These are phyloP conservation scores for Lobosporangium transversale DNA, from an alignment of 192 early-diverging fungal species.

Conservation along the genomic window DNA sequence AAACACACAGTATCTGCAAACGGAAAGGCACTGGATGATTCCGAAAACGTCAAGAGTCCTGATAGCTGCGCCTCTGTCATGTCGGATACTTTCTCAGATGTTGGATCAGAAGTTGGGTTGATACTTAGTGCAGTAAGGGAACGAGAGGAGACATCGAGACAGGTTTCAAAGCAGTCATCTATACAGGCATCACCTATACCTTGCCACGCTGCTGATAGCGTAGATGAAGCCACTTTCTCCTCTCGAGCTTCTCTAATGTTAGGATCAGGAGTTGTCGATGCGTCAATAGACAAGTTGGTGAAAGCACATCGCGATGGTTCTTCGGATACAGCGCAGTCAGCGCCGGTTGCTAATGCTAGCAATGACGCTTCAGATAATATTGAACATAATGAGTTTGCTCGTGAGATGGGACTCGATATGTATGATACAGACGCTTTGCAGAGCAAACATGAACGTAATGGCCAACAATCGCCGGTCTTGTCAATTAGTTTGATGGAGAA, in stretches of 20 bases:
- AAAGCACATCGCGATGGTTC: too few species aligned
- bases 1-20: too few species aligned
- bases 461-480: constrained; percentile 22
- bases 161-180: constrained; percentile 19
- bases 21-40: too few species aligned
- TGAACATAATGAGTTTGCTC: constrained; percentile 21
- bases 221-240: background rate
- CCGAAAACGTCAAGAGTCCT: background rate
- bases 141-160: constrained; percentile 23
- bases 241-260: too few species aligned
- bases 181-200: constrained; percentile 5
- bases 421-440: background rate
- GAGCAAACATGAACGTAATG: background rate
- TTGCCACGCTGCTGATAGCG: background rate
- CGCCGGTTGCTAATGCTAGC: too few species aligned
- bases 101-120: constrained; percentile 45
- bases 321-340: too few species aligned
- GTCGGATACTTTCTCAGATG: constrained; percentile 28
- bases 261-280: too few species aligned
- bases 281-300: too few species aligned
- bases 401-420: constrained; percentile 35
- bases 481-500: constrained; percentile 21
- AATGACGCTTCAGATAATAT: background rate
- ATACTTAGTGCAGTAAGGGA: constrained; percentile 40
- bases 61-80: background rate